Evolutionary conservation across 108 stramenopile genomes (phyloP), one percentile per base, ranked within the genome.

Genomic region (Fragilaria crotonensis): DNA sequence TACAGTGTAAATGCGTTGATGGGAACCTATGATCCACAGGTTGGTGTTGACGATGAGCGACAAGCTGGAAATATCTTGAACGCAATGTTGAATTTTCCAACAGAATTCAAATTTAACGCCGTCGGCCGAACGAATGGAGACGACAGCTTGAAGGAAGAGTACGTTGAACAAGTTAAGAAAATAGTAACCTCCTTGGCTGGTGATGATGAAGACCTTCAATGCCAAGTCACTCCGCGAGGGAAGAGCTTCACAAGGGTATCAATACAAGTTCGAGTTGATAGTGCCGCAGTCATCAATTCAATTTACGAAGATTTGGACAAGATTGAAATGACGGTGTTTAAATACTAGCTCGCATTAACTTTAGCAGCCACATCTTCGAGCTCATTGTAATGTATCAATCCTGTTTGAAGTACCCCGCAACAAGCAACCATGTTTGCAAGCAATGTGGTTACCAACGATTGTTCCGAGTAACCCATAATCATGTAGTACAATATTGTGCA

Each of bases 1-100:
- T 83, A 85, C 69, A 81, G 83, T 61, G 83, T 88, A 0, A 75
- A 88, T 54, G 87, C 87, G 11, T 69, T 89, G 31, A 83, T 89
- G 84, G 87, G 87, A 28, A 60, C 57, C 4, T 89, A 69, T 52
- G 84, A 89, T 67, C 83, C 83, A 23, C 47, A 52, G 0, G 29
- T 53, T 19, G 78, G 76, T 2, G 59, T 33, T 20, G 84, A 89
- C 54, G 73, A 83, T 48, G 87, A 89, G 57, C 54, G 66, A 30
- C 78, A 80, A 56, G 75, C 63, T 30, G 83, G 87, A 3, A 83
- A 80, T 50, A 89, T 89, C 29, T 65, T 80, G 19, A 80, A 82
- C 33, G 75, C 79, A 9, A 55, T 89, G 71, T 64, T 85, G 0
- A 52, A 68, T 7, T 89, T 89, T 59, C 87, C 87, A 3, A 62